phyloP scores from a whole-genome alignment of 164 flowering plant species.

The Vitis rotundifolia region DNA sequence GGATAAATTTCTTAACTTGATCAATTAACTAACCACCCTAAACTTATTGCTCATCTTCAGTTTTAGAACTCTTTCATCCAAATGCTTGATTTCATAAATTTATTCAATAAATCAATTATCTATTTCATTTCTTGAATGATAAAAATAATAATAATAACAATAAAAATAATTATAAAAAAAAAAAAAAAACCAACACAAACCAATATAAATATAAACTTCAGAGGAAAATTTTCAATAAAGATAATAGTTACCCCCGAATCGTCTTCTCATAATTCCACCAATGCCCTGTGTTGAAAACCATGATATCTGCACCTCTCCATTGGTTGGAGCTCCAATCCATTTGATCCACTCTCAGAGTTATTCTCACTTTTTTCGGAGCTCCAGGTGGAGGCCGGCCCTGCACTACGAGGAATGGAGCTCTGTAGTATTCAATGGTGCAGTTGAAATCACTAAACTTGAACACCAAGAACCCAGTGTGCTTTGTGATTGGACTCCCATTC shows the following conservation, averaged over 20 bases:
- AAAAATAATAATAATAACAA: no score
- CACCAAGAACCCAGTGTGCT: slow-evolving; percentile 66
- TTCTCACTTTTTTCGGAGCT: slow-evolving; percentile 42
- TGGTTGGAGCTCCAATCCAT: slow-evolving; percentile 56
- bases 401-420: slow-evolving; percentile 71
- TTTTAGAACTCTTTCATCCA: not conserved
- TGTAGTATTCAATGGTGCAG: slow-evolving; percentile 75
- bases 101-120: not conserved
- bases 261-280: slow-evolving; percentile 90
- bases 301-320: slow-evolving; percentile 75
- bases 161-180: not conserved
- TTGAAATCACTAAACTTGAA: slow-evolving; percentile 65
- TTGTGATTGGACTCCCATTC: slow-evolving; percentile 76
- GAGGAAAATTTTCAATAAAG: not conserved
- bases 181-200: not conserved
- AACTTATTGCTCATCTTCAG: not conserved
- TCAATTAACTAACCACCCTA: not conserved
- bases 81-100: not conserved
- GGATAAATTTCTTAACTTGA: not conserved
- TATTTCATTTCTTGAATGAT: not conserved
- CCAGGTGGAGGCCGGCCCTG: slow-evolving; percentile 59
- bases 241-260: slow-evolving; percentile 36
- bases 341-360: slow-evolving; percentile 56
- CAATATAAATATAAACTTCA: not conserved
- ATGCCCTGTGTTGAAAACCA: slow-evolving; percentile 75